Evolutionary conservation across 495 filamentous ascomycete species (phyloP).

Genomic region (Cudoniella acicularis): DNA sequence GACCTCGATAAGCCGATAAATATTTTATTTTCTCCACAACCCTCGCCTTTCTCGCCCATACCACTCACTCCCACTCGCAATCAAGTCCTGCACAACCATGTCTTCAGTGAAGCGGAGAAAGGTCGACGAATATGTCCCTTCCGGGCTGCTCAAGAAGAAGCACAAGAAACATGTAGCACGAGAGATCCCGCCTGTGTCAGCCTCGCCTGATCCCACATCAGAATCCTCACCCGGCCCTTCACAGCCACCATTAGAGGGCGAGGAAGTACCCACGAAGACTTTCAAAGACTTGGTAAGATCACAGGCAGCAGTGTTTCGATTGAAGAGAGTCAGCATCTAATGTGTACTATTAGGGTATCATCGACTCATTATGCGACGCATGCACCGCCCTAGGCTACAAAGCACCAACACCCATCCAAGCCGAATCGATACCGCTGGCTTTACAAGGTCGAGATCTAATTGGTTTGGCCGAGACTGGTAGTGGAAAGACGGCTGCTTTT

Average conservation of each 20-base stretch:
- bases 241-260: conserved; percentile 3
- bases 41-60: not conserved
- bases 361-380: conserved; percentile 82
- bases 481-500: conserved; percentile 92
- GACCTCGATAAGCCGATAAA: conserved; percentile 25
- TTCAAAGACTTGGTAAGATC: conserved; percentile 68
- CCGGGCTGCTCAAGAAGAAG: conserved; percentile 9
- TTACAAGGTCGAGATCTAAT: conserved; percentile 82
- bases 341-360: conserved; percentile 56
- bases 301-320: not conserved
- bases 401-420: conserved; percentile 75
- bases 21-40: conserved; percentile 16
- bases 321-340: not conserved
- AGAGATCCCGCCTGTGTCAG: not conserved
- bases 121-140: conserved; percentile 11
- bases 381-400: conserved; percentile 80
- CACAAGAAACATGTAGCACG: conserved; percentile 1
- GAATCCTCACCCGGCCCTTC: not conserved
- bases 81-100: conserved; percentile 9
- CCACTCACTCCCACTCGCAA: not conserved
- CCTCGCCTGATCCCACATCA: conserved; percentile 9
- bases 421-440: conserved; percentile 73
- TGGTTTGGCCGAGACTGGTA: conserved; percentile 89
- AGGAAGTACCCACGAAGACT: conserved; percentile 43
- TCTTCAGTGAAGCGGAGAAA: conserved; percentile 29